Percentiles rank a stretch among this genome's conserved stretches.
Conservation (phyloP, 2,329 filamentous ascomycete species). For the Phialemoniopsis sp. region DNA sequence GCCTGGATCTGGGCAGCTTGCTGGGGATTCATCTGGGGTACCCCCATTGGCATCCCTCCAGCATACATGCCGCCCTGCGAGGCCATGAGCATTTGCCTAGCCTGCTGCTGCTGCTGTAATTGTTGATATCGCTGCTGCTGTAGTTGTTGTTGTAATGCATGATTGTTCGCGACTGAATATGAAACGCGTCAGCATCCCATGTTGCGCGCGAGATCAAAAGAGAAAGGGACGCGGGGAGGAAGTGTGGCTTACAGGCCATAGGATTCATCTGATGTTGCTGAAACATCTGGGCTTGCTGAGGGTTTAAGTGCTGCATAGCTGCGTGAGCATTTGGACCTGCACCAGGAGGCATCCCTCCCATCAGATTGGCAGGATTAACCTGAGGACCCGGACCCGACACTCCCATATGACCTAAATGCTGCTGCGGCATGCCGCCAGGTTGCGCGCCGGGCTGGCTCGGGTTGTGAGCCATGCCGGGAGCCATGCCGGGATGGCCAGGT, state of each 20-base stretch:
- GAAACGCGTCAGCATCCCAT: background rate
- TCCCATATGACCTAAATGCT: conserved; percentile 66
- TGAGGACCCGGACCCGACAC: conserved; percentile 69
- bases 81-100: conserved; percentile 47
- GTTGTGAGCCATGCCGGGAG: conserved; percentile 60
- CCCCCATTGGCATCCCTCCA: conserved; percentile 49
- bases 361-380: conserved; percentile 69
- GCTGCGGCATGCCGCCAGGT: conserved; percentile 61
- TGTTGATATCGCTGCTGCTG: conserved; percentile 51
- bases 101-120: conserved; percentile 50
- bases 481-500: conserved; percentile 57
- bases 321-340: conserved; percentile 63
- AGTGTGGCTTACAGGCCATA: conserved; percentile 22
- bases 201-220: background rate
- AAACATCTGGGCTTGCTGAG: conserved; percentile 53
- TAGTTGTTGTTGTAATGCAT: conserved; percentile 31
- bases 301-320: conserved; percentile 63
- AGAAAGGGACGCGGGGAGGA: conserved; percentile 4
- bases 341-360: conserved; percentile 72
- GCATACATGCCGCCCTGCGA: conserved; percentile 50
- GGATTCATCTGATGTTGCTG: conserved; percentile 46
- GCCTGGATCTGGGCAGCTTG: conserved; percentile 26
- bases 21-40: conserved; percentile 38
- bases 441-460: conserved; percentile 67
- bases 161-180: conserved; percentile 20